Conservation (phyloP, 352 stramenopile species). For the Pythium aristosporum region DNA sequence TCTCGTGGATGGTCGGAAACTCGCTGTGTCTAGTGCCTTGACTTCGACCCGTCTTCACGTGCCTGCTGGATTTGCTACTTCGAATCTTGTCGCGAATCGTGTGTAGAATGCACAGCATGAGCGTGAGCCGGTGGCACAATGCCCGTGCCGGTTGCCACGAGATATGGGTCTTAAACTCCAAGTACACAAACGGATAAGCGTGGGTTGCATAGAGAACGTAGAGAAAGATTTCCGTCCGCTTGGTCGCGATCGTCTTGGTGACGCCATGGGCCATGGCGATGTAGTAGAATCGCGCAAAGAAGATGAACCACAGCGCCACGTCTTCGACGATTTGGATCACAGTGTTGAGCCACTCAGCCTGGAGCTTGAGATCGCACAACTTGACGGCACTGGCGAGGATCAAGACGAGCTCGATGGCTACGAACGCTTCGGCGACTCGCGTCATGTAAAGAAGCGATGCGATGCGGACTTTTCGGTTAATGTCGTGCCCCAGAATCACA, state of each 20-base stretch:
- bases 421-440: constrained; percentile 8
- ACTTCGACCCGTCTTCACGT: constrained; percentile 2
- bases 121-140: constrained; percentile 21
- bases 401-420: constrained; percentile 4
- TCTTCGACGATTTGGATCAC: constrained; percentile 9
- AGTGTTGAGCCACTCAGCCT: neutral
- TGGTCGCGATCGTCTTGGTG: constrained; percentile 1
- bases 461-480: constrained; percentile 18
- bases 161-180: neutral
- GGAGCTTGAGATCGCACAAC: neutral
- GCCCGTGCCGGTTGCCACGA: constrained; percentile 21
- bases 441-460: constrained; percentile 11
- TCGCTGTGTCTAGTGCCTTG: neutral
- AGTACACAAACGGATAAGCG: constrained; percentile 38
- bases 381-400: constrained; percentile 11
- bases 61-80: constrained; percentile 6
- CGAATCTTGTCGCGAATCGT: constrained; percentile 16
- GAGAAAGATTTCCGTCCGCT: constrained; percentile 27
- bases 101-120: constrained; percentile 20
- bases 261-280: constrained; percentile 15
- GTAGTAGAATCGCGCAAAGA: constrained; percentile 27
- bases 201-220: constrained; percentile 38
- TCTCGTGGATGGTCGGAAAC: neutral
- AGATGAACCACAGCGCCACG: constrained; percentile 18
- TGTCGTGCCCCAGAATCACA: constrained; percentile 19